Conservation (phyloP, 164 flowering plant genomes). For the Vitis labrusca region DNA sequence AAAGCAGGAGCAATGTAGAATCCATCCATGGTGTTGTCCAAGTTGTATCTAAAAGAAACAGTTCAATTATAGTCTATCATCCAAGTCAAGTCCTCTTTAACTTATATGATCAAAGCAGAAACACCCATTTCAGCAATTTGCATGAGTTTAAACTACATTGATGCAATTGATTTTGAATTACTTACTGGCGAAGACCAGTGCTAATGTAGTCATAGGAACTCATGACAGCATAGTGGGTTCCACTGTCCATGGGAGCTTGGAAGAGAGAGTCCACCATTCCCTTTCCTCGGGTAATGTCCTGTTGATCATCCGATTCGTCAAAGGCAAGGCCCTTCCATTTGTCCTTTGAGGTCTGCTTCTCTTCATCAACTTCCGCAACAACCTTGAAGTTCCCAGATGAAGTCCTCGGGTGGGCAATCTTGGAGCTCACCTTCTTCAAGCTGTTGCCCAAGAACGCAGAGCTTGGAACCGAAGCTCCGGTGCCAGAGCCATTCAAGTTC, state of each 20-base stretch:
- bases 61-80: too few relatives aligned
- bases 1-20: conserved; percentile 64
- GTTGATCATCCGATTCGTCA: conserved; percentile 61
- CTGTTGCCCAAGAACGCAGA: conserved; percentile 52
- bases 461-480: conserved; percentile 41
- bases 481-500: conserved; percentile 31
- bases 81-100: too few relatives aligned
- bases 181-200: conserved; percentile 51
- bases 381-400: conserved; percentile 27
- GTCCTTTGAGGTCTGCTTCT: conserved; percentile 44
- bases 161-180: background rate
- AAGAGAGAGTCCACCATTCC: conserved; percentile 60
- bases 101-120: too few relatives aligned
- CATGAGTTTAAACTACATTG: too few relatives aligned
- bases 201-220: conserved; percentile 58
- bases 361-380: conserved; percentile 34
- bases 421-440: conserved; percentile 48
- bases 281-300: conserved; percentile 62
- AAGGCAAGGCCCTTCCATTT: conserved; percentile 52
- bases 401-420: conserved; percentile 14
- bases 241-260: conserved; percentile 51
- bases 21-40: conserved; percentile 57
- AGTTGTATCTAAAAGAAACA: conserved; percentile 28
- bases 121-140: too few relatives aligned
- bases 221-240: conserved; percentile 56